Evolutionary conservation across 345 rosid genomes (phyloP).

Genomic region (Euphorbia lathyris): DNA sequence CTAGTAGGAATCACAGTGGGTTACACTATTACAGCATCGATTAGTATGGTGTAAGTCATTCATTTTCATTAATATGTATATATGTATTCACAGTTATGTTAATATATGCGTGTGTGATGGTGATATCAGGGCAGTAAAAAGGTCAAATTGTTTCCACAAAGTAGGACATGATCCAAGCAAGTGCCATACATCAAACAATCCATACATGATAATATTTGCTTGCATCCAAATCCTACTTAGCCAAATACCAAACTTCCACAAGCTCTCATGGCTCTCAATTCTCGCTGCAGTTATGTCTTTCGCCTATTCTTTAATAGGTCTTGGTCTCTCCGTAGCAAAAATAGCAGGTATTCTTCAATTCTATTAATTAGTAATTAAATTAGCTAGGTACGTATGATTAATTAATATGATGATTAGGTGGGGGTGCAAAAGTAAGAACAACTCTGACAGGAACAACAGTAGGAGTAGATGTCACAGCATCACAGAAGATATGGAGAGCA

Average conservation of each 20-base stretch:
- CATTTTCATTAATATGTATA: no score
- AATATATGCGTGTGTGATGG: no score
- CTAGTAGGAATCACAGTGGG: constrained; percentile 66
- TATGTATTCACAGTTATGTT: no score
- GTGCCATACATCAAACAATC: constrained; percentile 56
- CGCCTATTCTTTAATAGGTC: constrained; percentile 66
- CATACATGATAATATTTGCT: constrained; percentile 68
- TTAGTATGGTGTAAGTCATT: constrained; percentile 93
- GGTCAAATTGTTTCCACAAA: constrained; percentile 77
- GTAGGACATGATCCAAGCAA: constrained; percentile 47
- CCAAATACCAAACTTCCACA: constrained; percentile 83
- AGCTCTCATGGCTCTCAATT: constrained; percentile 86
- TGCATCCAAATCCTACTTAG: constrained; percentile 62
- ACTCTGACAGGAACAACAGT: constrained; percentile 50
- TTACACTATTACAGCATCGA: constrained; percentile 89
- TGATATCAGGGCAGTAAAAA: constrained; percentile 78
- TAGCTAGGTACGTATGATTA: no score
- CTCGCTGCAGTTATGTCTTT: constrained; percentile 88
- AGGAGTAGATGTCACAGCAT: constrained; percentile 62
- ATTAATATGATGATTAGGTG: no score
- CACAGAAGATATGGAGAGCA: constrained; percentile 75
- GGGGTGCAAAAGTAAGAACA: constrained; percentile 42
- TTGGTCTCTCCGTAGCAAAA: constrained; percentile 75
- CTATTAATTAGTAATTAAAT: no score
- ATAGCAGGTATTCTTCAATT: constrained; percentile 36